Percentiles rank a stretch among this genome's conserved stretches.
Conservation (phyloP, 2,329 filamentous ascomycete species). For the Exophiala viscosa region DNA sequence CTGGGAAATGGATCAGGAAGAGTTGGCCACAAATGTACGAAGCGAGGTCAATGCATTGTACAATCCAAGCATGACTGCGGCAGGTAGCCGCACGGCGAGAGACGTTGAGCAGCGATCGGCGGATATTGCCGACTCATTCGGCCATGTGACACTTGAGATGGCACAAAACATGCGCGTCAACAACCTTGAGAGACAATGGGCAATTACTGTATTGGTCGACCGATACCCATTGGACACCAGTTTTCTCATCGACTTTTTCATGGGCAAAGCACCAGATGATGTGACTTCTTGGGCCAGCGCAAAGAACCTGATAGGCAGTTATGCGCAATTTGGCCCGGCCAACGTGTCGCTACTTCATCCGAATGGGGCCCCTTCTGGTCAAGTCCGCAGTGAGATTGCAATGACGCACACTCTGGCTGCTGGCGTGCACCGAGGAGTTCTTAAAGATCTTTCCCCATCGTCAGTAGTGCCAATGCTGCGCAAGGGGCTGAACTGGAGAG, state of each 20-base stretch:
- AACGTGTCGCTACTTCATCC: constrained; percentile 17
- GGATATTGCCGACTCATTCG: constrained; percentile 36
- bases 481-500: constrained; percentile 19
- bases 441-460: constrained; percentile 18
- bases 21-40: constrained; percentile 40
- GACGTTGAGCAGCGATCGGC: constrained; percentile 31
- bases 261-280: constrained; percentile 53
- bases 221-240: constrained; percentile 55
- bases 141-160: constrained; percentile 21
- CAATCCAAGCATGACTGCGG: constrained; percentile 35
- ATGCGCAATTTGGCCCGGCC: constrained; percentile 49
- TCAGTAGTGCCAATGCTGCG: constrained; percentile 25
- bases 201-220: constrained; percentile 60
- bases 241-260: constrained; percentile 65
- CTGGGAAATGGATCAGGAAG: constrained; percentile 37
- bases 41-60: constrained; percentile 60
- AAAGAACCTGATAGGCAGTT: constrained; percentile 58
- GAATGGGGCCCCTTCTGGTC: constrained; percentile 13
- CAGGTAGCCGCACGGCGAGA: background rate
- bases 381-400: constrained; percentile 22
- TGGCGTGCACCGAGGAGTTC: constrained; percentile 21
- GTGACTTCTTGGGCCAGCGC: constrained; percentile 50
- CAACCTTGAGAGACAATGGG: constrained; percentile 53
- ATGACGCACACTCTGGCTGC: constrained; percentile 25
- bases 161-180: constrained; percentile 27